Evolutionary conservation across 768 basidiomycete species (phyloP).

Genomic region (Stropharia rugosoannulata): DNA sequence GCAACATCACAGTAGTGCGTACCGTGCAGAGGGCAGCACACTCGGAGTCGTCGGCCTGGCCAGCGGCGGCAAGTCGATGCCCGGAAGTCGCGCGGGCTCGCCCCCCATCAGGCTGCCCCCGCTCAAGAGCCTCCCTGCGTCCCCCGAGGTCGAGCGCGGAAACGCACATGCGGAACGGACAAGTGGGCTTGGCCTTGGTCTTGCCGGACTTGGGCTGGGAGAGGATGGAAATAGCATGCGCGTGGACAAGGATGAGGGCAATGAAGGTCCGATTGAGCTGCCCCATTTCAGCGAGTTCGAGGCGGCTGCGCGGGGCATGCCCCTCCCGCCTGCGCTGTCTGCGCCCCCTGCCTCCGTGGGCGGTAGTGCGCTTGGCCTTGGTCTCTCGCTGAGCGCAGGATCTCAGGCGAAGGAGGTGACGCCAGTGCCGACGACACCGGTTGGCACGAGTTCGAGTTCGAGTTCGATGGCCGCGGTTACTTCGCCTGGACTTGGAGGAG

Average conservation of each 20-base stretch:
- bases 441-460: constrained; percentile 13
- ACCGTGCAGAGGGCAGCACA: constrained; percentile 5
- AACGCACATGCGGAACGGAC: constrained; percentile 12
- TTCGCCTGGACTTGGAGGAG: background rate
- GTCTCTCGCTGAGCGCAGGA: too few relatives aligned
- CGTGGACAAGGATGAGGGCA: constrained; percentile 14
- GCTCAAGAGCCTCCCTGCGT: constrained; percentile 41
- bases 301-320: constrained; percentile 39
- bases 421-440: background rate
- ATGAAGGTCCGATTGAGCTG: constrained; percentile 38
- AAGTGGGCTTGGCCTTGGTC: constrained; percentile 9
- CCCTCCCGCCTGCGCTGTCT: background rate
- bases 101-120: constrained; percentile 77
- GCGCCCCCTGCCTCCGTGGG: background rate
- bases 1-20: background rate
- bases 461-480: background rate
- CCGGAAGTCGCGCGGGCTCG: constrained; percentile 60
- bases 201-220: constrained; percentile 8
- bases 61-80: constrained; percentile 33
- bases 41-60: background rate
- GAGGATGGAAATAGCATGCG: constrained; percentile 8
- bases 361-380: background rate
- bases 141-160: constrained; percentile 2
- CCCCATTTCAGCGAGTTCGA: constrained; percentile 67
- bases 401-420: background rate